These are phyloP conservation scores for Apiospora arundinis DNA, from an alignment of 2,329 filamentous ascomycete genomes.

Conservation along the genomic window DNA sequence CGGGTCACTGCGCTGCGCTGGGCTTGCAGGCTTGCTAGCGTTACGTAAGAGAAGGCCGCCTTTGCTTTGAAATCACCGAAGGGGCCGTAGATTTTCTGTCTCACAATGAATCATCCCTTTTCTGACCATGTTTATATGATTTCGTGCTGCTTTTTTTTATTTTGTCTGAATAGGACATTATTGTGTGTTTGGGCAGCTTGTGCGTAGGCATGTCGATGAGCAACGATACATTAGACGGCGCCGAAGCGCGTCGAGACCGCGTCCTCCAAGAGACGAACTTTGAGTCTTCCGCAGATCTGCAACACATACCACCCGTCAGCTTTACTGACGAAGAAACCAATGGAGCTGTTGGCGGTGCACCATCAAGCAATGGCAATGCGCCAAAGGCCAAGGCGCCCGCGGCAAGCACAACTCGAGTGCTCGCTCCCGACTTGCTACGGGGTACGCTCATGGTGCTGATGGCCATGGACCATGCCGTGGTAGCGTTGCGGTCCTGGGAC, in stretches of 20 bases:
- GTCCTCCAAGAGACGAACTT: not conserved
- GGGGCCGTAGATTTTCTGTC: not conserved
- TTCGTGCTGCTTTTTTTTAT: not conserved
- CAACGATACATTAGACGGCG: not conserved
- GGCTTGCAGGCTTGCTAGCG: not conserved
- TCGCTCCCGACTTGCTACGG: constrained; percentile 52
- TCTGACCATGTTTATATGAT: not conserved
- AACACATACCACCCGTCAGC: not conserved
- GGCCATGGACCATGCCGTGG: constrained; percentile 51
- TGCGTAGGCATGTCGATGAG: not conserved
- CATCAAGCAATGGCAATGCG: not conserved
- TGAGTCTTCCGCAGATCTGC: not conserved
- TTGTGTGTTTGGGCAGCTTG: not conserved
- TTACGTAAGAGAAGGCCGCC: not conserved
- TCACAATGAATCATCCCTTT: not conserved
- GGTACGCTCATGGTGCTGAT: constrained; percentile 52
- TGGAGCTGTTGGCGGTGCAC: not conserved
- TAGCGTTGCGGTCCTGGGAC: constrained; percentile 48
- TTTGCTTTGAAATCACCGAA: constrained; percentile 17
- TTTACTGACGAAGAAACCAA: not conserved
- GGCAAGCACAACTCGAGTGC: constrained; percentile 34
- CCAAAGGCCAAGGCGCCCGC: not conserved
- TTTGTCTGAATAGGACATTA: not conserved
- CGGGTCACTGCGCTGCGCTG: not conserved
- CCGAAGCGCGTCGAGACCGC: not conserved